These are phyloP conservation scores for Mucor mucedo DNA, from an alignment of 371 early-diverging fungal species.

Conservation along the genomic window DNA sequence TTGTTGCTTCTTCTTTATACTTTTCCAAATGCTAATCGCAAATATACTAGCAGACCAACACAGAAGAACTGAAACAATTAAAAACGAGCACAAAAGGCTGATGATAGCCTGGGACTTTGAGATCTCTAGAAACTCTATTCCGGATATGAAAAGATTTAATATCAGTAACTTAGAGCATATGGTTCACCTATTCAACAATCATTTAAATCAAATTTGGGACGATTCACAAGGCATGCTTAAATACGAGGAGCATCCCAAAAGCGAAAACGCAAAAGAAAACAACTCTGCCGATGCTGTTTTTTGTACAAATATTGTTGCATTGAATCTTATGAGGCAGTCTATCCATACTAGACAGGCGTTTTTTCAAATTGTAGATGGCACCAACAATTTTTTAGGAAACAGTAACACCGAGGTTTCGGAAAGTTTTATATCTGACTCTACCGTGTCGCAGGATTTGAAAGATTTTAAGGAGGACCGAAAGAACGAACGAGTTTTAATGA, in stretches of 20 bases:
- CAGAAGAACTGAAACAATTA: not conserved
- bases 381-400: not conserved
- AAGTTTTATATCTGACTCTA: not conserved
- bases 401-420: not conserved
- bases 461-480: no score
- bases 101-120: conserved; percentile 8
- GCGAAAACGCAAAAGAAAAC: not conserved
- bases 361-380: not conserved
- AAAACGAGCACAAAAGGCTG: conserved; percentile 15
- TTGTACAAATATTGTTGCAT: conserved; percentile 14
- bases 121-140: not conserved
- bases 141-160: not conserved
- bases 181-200: conserved; percentile 9
- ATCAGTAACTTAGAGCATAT: not conserved
- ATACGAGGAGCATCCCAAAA: conserved; percentile 10
- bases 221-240: conserved; percentile 20
- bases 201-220: conserved; percentile 21
- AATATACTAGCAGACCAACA: not conserved
- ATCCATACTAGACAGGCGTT: conserved; percentile 14
- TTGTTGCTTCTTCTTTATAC: not conserved
- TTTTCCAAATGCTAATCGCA: not conserved
- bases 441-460: not conserved
- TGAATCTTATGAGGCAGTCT: conserved; percentile 21
- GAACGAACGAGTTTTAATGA: no score
- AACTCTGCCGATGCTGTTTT: not conserved